phyloP scores from a whole-genome alignment of 2,329 filamentous ascomycete species.

The Sporothrix curviconia region DNA sequence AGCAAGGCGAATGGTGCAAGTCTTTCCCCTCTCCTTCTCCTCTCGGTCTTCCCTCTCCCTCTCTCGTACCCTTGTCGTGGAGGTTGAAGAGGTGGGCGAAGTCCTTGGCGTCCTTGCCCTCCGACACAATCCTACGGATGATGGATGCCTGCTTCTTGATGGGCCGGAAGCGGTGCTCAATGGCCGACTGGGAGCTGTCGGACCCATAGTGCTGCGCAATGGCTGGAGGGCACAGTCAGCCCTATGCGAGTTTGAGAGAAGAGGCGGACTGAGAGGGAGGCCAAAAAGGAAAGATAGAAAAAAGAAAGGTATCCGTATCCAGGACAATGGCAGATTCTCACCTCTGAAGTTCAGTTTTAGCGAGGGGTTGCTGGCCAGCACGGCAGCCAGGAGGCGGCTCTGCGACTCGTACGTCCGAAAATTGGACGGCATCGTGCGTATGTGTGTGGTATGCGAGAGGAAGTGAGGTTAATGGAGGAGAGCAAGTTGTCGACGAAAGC shows the following conservation, averaged over 20 bases:
- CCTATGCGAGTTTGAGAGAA: background rate
- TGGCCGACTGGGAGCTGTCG: slow-evolving; percentile 40
- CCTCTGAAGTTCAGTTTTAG: slow-evolving; percentile 56
- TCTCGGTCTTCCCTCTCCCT: no score
- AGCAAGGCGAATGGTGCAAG: no score
- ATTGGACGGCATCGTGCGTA: slow-evolving; percentile 42
- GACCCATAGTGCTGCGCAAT: slow-evolving; percentile 43
- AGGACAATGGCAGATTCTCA: no score
- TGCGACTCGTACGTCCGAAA: slow-evolving; percentile 56
- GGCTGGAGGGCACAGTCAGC: slow-evolving; percentile 28
- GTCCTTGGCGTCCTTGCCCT: slow-evolving; percentile 37
- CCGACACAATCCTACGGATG: slow-evolving; percentile 30
- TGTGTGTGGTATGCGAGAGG: background rate
- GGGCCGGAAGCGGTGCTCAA: slow-evolving; percentile 47
- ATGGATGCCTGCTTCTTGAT: slow-evolving; percentile 37
- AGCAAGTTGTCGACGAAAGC: background rate
- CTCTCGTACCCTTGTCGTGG: slow-evolving; percentile 36
- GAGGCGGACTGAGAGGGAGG: background rate
- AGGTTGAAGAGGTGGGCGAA: slow-evolving; percentile 35
- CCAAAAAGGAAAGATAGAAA: slow-evolving; percentile 4
- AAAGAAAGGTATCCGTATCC: slow-evolving; percentile 23
- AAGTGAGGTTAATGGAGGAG: background rate
- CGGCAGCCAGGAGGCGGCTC: slow-evolving; percentile 53
- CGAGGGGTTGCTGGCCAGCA: slow-evolving; percentile 50
- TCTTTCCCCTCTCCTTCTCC: background rate